Evolutionary conservation across 371 early-diverging fungal genomes (phyloP), one percentile per base, ranked within the genome.

Genomic region (Mortierella sp.): DNA sequence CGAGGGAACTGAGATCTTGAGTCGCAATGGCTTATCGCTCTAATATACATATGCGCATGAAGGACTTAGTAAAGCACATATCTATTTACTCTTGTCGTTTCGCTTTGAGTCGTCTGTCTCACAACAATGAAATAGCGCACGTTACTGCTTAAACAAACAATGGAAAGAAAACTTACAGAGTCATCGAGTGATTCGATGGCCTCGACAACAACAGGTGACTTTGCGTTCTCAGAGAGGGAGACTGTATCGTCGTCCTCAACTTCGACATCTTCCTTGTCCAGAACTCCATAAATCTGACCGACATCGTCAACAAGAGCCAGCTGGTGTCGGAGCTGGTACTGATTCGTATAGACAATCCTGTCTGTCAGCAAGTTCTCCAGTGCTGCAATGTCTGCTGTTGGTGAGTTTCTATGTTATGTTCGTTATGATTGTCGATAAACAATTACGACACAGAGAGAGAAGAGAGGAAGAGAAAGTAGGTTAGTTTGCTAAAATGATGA

Each of bases 261-360:
- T n/a, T 82, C 80, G 16, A 72, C 80, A n/a, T 71, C 82, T 5
- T 85, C 85, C 48, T 76, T 58, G 34, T 80, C 82, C 58, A 86
- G 44, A 0, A 86, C 78, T 16, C 87, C 87, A 65, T 57, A 74
- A 57, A 86, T 75, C 50, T 82, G 82, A 8, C 87, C 87, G 19
- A 82, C 80, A 71, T 82, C 87, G 58, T 86, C 87, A 3, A 86
- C 87, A 19, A 86, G 78, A 2, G 87, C 87, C 28, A 86, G 55
- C 31, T 82, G 75, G 57, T 86, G 80, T 19, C 87, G 82, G 0
- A 86, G 75, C 16, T 78, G 4, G 73, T 82, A 74, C 65, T 82
- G 87, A 57, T 86, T 86, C 7, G 87, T 82, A 76, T 86, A 86
- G 8, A 86, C 63, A 72, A 82, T 78, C 48, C 87, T 70, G 72